Evolutionary conservation across 345 rosid species (phyloP), one percentile per base, ranked within the genome.

Genomic region (Mercurialis annua): DNA sequence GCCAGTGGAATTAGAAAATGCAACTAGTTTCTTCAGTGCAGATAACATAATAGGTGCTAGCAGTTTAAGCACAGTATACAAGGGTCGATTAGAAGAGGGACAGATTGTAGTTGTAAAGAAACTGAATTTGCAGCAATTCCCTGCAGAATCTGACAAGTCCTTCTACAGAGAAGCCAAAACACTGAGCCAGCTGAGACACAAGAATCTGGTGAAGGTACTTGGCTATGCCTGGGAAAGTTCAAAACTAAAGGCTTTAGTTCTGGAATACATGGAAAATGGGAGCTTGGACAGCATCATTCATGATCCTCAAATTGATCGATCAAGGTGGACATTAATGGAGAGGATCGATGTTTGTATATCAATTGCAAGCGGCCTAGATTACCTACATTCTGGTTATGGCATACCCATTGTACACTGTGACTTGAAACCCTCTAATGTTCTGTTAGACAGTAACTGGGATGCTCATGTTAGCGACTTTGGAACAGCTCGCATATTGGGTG

Each of bases 381-480:
- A 92, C 70, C 75, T 92, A 73, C 98, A 92, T 64, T 84, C 81
- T 4, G 96, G 96, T 2, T 88, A 84, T 21, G 93, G 63, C 48
- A 76, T 80, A 67, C 96, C 98, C 27, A 81, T 90, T 40, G 87
- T 88, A 42, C 98, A 92, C 59, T 85, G 98, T 11, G 97, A 92
- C 79, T 62, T 92, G 76, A 92, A 92, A 80, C 98, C 95, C 47
- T 84, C 96, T 47, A 92, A 92, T 75, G 58, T 92, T 73, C 88
- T 90, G 43, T 63, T 92, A 59, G 88, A 90, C 73, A 75, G 72
- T 46, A 78, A 84, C 6, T 81, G 87, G 78, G 80, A 78, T 11
- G 89, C 92, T 30, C 90, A 87, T 72, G 97, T 90, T n/a, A 85
- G 98, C 27, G 98, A 92, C 73, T 92, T 92, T n/a, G 98, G 98